These are phyloP conservation scores for Marchantia paleacea DNA, from an alignment of 225 moss, liverwort and hornwort species.

Conservation along the genomic window DNA sequence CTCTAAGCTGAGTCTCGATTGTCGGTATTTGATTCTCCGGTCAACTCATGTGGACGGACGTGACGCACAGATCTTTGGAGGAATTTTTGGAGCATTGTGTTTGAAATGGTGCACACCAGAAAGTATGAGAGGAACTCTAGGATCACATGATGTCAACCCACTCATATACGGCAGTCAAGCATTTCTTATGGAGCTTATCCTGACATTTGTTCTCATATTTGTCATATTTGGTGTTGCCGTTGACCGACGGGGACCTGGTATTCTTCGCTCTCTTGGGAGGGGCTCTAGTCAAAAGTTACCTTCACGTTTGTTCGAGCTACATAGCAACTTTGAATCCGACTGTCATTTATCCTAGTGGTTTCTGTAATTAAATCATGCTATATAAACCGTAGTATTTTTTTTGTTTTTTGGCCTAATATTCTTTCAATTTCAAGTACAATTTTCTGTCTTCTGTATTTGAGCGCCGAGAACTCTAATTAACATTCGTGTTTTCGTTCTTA, in stretches of 20 bases:
- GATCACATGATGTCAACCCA: constrained; percentile 79
- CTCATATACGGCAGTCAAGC: constrained; percentile 67
- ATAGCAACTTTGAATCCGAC: no score
- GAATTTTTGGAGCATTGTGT: constrained; percentile 72
- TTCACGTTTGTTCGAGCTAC: no score
- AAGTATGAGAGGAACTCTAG: constrained; percentile 61
- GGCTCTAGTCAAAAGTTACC: no score
- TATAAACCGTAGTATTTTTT: no score
- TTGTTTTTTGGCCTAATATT: no score
- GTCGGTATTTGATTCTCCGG: background rate
- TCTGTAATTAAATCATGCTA: no score
- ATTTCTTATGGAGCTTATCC: constrained; percentile 87
- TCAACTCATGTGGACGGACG: background rate
- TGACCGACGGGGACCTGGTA: constrained; percentile 96
- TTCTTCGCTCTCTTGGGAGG: no score
- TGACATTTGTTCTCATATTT: constrained; percentile 88
- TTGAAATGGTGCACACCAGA: constrained; percentile 70
- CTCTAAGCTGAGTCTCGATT: background rate
- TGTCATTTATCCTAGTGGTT: no score
- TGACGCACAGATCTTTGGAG: constrained; percentile 68
- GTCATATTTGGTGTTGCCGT: constrained; percentile 98
- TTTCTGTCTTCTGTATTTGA: no score
- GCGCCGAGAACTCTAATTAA: no score
- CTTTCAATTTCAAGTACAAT: no score
- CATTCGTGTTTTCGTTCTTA: no score